Percentiles rank a stretch among this genome's conserved stretches.
phyloP scores from a whole-genome alignment of 768 basidiomycete genomes.

The Hortiboletus campestris region DNA sequence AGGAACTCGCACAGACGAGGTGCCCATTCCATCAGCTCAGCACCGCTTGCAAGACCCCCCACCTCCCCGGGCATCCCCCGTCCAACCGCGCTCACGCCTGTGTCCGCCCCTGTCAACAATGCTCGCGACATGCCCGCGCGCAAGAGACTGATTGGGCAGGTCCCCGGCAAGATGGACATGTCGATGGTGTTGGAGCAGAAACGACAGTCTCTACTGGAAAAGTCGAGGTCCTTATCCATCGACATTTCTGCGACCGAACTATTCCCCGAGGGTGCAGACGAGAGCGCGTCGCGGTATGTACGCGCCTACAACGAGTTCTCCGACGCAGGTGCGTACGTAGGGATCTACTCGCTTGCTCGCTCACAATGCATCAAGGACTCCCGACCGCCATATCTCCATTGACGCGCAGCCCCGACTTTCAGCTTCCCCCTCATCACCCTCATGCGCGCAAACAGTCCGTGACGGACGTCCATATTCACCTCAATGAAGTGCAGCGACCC shows the following conservation, averaged over 20 bases:
- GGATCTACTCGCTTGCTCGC: not conserved
- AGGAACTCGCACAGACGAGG: constrained; percentile 59
- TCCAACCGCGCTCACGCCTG: constrained; percentile 32
- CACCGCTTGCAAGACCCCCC: constrained; percentile 75
- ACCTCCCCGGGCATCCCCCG: constrained; percentile 71
- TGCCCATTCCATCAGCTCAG: constrained; percentile 80
- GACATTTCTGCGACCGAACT: constrained; percentile 54
- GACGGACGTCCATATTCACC: constrained; percentile 45
- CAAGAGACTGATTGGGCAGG: constrained; percentile 57
- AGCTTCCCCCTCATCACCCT: constrained; percentile 61
- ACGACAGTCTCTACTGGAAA: constrained; percentile 51
- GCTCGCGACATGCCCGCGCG: constrained; percentile 37
- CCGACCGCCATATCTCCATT: constrained; percentile 28
- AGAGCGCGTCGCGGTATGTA: constrained; percentile 24
- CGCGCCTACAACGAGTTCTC: constrained; percentile 33
- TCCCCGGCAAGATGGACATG: constrained; percentile 35
- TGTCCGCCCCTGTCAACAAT: constrained; percentile 18
- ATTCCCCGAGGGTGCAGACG: constrained; percentile 20
- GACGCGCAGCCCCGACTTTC: constrained; percentile 49
- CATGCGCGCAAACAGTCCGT: constrained; percentile 77
- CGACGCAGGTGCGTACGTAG: constrained; percentile 14
- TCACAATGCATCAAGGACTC: constrained; percentile 9
- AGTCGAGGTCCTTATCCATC: constrained; percentile 59
- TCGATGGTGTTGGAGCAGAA: constrained; percentile 53
- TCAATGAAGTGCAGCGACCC: constrained; percentile 30